Evolutionary conservation across 768 basidiomycete species (phyloP), one percentile per base, ranked within the genome.

Genomic region (Amanita pseudoporphyria): DNA sequence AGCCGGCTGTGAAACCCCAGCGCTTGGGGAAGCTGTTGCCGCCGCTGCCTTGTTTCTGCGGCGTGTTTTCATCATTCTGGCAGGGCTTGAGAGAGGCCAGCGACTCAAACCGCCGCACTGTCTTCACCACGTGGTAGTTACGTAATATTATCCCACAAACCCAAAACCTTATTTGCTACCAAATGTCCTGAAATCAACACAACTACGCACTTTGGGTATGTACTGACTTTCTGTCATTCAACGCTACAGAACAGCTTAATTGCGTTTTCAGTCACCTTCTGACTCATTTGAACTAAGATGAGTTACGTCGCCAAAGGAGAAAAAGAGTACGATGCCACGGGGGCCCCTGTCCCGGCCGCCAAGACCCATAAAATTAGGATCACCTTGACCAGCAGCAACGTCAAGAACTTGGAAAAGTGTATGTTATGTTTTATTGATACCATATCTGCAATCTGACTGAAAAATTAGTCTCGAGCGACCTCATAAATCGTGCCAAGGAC

Each of bases 331-430:
- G 95, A 97, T 59, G 92, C 90, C 53, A 84, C 87, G 44, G 89
- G 89, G 61, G 84, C 86, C 56, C 78, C 78, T 47, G 81, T 91
- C 54, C 84, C 87, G 62, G 73, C 80, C 57, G 86, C 89, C 65
- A 94, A 97, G 72, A 81, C 91, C 67, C 95, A 98, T 82, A 97
- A 97, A 81, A 98, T 98, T 69, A 77, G 96, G 56, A 99, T 99
- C 76, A 98, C 96, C 57, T 77, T 99, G 68, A 98, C 96, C 57
- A 91, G 88, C 73, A 86, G 88, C 74, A 97, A 97, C 68, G 90
- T 98, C 72, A 84, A 79, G 77, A 95, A 93, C 79, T 74, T 99
- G 62, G 96, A 99, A 76, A 99, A 97, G 74, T 97, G 95, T 97
- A 38, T 37, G 64, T 54, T 16, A 1, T 53, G 76, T 69, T 21